Evolutionary conservation across 169 alveolate genomes (phyloP).

Genomic region (Babesia gibsoni): DNA sequence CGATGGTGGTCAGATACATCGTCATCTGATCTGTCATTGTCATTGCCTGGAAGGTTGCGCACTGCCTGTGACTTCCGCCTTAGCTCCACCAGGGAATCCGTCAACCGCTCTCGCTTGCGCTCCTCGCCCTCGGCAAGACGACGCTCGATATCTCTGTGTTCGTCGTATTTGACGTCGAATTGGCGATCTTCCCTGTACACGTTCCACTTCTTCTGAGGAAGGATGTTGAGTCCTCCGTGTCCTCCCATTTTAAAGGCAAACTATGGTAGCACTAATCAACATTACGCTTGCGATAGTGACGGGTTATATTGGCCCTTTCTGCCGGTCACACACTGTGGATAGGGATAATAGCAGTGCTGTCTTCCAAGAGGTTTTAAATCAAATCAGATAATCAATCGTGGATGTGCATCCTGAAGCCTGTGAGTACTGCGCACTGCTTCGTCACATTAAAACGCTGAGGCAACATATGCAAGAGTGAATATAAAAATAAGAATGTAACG

Average conservation of each 20-base stretch:
- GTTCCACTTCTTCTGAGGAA: constrained; percentile 91
- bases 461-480: no score
- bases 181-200: constrained; percentile 84
- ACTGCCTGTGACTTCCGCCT: constrained; percentile 50
- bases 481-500: no score
- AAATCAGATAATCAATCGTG: no score
- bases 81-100: constrained; percentile 54
- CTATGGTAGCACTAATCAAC: no score
- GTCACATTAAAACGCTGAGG: no score
- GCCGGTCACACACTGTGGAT: no score
- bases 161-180: constrained; percentile 78
- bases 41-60: not conserved
- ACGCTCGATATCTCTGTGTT: constrained; percentile 61
- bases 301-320: no score
- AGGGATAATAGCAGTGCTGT: no score
- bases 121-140: constrained; percentile 37
- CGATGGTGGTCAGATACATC: not conserved
- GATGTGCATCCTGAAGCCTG: no score
- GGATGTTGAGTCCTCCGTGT: constrained; percentile 89
- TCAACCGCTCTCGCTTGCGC: constrained; percentile 20
- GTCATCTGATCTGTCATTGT: not conserved
- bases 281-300: no score
- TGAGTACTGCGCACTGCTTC: no score
- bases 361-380: no score
- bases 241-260: constrained; percentile 86